Conservation (phyloP, 2,329 filamentous ascomycete species). For the Aspergillus sclerotialis region DNA sequence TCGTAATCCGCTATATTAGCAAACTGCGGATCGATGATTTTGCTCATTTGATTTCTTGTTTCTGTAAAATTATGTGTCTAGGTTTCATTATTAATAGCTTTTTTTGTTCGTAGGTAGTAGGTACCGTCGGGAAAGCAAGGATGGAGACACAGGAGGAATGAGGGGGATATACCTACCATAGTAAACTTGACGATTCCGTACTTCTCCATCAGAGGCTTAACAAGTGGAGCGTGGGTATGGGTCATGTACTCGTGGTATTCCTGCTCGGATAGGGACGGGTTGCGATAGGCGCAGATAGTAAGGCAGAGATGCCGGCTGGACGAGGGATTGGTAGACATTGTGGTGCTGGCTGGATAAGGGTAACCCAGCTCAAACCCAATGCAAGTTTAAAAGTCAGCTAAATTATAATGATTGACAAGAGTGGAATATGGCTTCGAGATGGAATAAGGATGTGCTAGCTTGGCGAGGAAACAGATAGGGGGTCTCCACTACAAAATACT, state of each 20-base stretch:
- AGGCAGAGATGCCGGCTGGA: conserved; percentile 41
- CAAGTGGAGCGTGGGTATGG: conserved; percentile 41
- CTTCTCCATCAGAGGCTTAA: conserved; percentile 43
- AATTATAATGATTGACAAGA: too few species aligned
- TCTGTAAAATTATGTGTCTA: conserved; percentile 37
- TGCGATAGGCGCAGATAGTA: conserved; percentile 44
- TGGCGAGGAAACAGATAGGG: too few species aligned
- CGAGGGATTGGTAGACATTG: too few species aligned
- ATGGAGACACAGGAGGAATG: background rate
- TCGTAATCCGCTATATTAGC: conserved; percentile 45
- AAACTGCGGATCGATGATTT: conserved; percentile 42
- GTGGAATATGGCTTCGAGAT: too few species aligned
- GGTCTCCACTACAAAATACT: too few species aligned
- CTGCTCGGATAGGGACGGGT: conserved; percentile 43
- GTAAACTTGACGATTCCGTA: conserved; percentile 45
- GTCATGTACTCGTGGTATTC: conserved; percentile 44
- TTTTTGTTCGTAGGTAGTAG: background rate
- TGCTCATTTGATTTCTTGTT: conserved; percentile 35
- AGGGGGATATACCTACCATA: background rate
- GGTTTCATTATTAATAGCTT: background rate
- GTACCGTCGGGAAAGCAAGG: too few species aligned
- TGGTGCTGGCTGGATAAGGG: too few species aligned
- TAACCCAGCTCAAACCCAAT: too few species aligned
- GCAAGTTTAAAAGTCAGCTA: too few species aligned
- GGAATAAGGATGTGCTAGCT: too few species aligned